Percentiles rank a stretch among this genome's conserved stretches.
phyloP scores from a whole-genome alignment of 2,329 filamentous ascomycete genomes.

The Pseudophaeomoniella oleicola region DNA sequence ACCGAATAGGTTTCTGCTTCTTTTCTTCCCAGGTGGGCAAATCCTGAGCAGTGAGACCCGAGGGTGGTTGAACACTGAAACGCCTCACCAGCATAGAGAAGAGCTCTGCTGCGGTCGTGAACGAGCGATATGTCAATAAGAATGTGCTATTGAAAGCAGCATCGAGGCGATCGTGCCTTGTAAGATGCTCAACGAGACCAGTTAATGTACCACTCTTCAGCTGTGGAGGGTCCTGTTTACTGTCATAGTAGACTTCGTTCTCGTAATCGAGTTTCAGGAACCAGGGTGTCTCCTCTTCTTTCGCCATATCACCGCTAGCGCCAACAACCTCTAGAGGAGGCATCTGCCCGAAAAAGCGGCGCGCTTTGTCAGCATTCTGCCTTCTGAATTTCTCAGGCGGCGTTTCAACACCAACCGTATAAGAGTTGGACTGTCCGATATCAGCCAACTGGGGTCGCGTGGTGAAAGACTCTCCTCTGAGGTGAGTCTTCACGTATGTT shows the following conservation, averaged over 20 bases:
- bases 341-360: conserved; percentile 32
- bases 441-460: conserved; percentile 18
- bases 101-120: conserved; percentile 76
- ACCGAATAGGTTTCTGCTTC: conserved; percentile 91
- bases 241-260: conserved; percentile 77
- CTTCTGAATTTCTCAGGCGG: conserved; percentile 22
- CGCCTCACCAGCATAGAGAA: conserved; percentile 86
- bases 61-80: conserved; percentile 83
- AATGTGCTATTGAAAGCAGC: conserved; percentile 96
- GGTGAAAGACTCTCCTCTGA: conserved; percentile 21
- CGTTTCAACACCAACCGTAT: conserved; percentile 20
- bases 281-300: conserved; percentile 60
- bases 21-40: conserved; percentile 80
- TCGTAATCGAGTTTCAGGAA: conserved; percentile 80
- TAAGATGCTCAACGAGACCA: conserved; percentile 86
- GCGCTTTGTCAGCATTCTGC: conserved; percentile 28
- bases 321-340: conserved; percentile 15
- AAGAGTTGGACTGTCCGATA: conserved; percentile 30
- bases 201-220: conserved; percentile 82
- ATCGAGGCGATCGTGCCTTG: conserved; percentile 87
- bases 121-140: conserved; percentile 89
- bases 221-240: conserved; percentile 57
- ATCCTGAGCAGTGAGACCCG: conserved; percentile 59
- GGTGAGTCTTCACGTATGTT: conserved; percentile 42
- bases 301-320: conserved; percentile 14